Conservation (phyloP, 257 asterid species). For the Fraxinus cuspidata region DNA sequence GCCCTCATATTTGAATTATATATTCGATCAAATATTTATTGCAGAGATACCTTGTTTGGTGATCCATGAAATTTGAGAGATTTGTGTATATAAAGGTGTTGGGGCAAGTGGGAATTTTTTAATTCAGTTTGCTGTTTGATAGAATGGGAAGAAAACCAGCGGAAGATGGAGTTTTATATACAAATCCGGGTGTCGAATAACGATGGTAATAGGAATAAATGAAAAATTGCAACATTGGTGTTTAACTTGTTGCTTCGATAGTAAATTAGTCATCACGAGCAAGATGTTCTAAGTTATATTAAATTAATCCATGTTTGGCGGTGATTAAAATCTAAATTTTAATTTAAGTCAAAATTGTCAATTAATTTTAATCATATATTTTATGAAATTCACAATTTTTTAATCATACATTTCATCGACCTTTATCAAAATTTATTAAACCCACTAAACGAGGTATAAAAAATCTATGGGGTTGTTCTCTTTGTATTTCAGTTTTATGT, state of each 20-base stretch:
- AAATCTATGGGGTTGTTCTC: no score
- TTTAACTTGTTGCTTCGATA: neutral
- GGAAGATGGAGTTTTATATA: neutral
- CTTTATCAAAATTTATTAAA: no score
- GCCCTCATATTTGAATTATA: neutral
- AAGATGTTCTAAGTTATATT: neutral
- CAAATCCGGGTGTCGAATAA: neutral
- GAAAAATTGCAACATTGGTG: neutral
- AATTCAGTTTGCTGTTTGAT: neutral
- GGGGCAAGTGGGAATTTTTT: neutral
- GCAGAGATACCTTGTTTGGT: conserved; percentile 23
- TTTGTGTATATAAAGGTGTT: neutral
- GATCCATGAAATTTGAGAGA: conserved; percentile 27
- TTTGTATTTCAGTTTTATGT: no score
- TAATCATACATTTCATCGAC: no score
- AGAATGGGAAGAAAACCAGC: conserved; percentile 3
- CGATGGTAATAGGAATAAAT: neutral
- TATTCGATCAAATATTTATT: neutral
- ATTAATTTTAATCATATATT: no score
- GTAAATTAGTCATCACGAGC: neutral
- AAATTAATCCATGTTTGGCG: no score
- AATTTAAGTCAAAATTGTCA: no score
- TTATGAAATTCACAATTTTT: no score
- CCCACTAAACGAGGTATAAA: no score
- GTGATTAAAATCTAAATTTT: no score